phyloP scores from a whole-genome alignment of 257 asterid species.

The Solanum sitiens region DNA sequence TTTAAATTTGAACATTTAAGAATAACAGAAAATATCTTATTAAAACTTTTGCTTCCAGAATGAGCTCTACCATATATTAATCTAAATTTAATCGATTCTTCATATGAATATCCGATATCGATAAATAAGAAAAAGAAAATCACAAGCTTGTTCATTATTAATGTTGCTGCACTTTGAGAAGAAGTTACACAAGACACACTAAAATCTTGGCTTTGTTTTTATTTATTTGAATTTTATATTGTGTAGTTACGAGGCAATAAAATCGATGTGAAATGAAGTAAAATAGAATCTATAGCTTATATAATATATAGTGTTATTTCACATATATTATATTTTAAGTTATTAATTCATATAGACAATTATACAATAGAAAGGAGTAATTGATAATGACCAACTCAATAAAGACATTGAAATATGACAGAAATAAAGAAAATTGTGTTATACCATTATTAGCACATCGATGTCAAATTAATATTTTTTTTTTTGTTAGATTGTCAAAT shows the following conservation, averaged over 20 bases:
- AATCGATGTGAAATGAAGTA: neutral
- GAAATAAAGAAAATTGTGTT: neutral
- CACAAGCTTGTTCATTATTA: neutral
- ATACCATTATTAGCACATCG: neutral
- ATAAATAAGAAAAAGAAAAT: neutral
- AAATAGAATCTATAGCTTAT: neutral
- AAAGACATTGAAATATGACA: neutral
- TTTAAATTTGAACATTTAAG: neutral
- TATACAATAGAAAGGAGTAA: neutral
- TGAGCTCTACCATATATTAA: neutral
- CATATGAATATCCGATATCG: accelerated
- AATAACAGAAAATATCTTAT: neutral
- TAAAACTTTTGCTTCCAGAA: neutral
- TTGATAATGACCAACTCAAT: neutral
- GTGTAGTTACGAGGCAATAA: neutral
- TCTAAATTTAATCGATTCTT: neutral
- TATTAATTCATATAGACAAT: neutral
- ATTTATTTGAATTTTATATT: neutral
- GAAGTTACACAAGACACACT: neutral
- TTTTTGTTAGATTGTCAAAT: neutral
- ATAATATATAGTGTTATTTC: neutral
- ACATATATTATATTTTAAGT: neutral
- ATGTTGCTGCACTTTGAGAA: neutral
- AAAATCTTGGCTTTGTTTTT: neutral
- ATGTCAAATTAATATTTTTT: neutral